phyloP scores from a whole-genome alignment of 345 rosid species.

The Gossypium bickii region DNA sequence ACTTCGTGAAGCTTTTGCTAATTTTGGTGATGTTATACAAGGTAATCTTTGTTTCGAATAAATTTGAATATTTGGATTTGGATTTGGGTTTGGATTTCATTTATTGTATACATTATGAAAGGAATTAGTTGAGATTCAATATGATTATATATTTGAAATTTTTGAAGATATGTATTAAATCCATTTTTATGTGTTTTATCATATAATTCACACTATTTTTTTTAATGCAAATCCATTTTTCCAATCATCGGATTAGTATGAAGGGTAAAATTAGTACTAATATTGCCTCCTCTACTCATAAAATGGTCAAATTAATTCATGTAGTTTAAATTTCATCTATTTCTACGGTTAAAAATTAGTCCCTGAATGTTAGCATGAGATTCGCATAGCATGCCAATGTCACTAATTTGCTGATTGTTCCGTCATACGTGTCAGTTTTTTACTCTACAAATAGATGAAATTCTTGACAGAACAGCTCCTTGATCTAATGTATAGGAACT shows the following conservation, averaged over 20 bases:
- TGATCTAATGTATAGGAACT: no score
- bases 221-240: neutral
- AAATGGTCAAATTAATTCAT: no score
- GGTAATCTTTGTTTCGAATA: neutral
- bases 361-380: no score
- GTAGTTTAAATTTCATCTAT: no score
- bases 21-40: conserved; percentile 5
- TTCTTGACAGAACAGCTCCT: no score
- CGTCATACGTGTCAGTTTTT: no score
- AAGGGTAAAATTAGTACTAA: no score
- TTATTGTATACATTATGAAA: neutral
- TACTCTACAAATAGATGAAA: no score
- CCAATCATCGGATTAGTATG: neutral
- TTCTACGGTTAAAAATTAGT: no score
- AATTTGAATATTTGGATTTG: neutral
- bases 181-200: neutral
- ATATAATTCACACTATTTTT: neutral
- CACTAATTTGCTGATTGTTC: no score
- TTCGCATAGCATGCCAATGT: no score
- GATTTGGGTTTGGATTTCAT: neutral
- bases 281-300: no score
- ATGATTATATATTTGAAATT: neutral
- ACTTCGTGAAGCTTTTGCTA: conserved; percentile 2
- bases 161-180: neutral
- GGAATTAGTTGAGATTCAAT: neutral